Percentiles rank a stretch among this genome's conserved stretches.
Conservation (phyloP, 148 eudicot genomes). For the Bassia scoparia region DNA sequence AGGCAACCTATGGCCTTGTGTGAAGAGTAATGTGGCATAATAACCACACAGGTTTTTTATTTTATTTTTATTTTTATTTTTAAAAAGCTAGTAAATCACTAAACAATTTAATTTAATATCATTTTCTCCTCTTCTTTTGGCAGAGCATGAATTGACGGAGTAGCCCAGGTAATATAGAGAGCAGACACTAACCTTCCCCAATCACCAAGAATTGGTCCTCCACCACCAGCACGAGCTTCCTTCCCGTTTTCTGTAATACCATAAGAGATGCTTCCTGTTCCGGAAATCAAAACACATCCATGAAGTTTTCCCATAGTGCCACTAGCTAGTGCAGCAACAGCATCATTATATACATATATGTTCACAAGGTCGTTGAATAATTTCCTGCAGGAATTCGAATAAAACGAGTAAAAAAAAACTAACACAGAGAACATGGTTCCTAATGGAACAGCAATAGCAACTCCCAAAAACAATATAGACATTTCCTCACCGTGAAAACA, state of each 20-base stretch:
- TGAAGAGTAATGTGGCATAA: not conserved
- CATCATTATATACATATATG: constrained; percentile 69
- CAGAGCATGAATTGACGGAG: not conserved
- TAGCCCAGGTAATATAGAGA: not conserved
- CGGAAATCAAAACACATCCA: constrained; percentile 79
- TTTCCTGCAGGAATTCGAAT: constrained; percentile 38
- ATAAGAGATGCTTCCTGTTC: constrained; percentile 84
- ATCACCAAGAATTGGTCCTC: constrained; percentile 82
- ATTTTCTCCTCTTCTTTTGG: not conserved
- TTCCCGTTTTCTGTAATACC: constrained; percentile 67
- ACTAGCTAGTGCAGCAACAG: constrained; percentile 84
- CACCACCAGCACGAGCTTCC: constrained; percentile 86
- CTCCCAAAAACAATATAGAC: not conserved
- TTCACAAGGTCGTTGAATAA: constrained; percentile 52
- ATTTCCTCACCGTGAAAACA: not conserved
- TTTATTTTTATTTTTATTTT: no score
- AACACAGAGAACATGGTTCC: not conserved
- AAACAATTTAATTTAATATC: not conserved
- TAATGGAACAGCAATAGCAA: not conserved
- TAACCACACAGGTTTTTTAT: not conserved
- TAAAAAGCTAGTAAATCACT: not conserved
- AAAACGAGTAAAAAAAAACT: constrained; percentile 16
- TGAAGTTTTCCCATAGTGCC: constrained; percentile 88
- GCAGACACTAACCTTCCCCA: constrained; percentile 65
- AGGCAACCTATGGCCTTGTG: not conserved